A percentile compares a stretch with the other conserved stretches of the same genome.
Evolutionary conservation across 2,329 filamentous ascomycete species (phyloP).

Genomic region (Penicillium brasilianum): DNA sequence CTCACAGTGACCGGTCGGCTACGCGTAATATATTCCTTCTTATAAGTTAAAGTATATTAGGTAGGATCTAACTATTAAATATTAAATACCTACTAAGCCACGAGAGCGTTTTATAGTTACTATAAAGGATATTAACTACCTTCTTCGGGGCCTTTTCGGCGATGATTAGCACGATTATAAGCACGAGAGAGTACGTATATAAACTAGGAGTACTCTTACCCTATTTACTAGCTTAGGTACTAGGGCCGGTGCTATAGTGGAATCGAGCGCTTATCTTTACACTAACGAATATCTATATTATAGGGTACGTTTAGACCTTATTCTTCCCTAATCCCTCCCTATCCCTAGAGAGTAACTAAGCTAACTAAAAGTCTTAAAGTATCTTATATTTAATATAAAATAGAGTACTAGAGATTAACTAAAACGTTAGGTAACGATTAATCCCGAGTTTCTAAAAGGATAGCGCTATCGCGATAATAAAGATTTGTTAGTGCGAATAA

Average conservation of each 20-base stretch:
- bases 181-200: conserved; percentile 11
- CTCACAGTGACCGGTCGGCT: too few relatives aligned
- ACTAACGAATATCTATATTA: background rate
- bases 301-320: background rate
- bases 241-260: background rate
- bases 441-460: conserved; percentile 1
- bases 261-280: background rate
- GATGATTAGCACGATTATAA: conserved; percentile 18
- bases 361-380: background rate
- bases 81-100: background rate
- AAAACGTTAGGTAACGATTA: background rate
- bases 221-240: background rate
- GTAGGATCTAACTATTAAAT: background rate
- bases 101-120: background rate
- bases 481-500: background rate
- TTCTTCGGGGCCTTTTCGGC: conserved; percentile 9
- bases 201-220: background rate
- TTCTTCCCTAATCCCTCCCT: background rate
- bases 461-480: background rate
- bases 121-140: conserved; percentile 25
- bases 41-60: background rate
- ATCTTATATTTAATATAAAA: background rate
- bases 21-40: background rate
- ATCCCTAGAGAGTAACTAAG: background rate
- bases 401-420: background rate